phyloP scores from a whole-genome alignment of 2,329 filamentous ascomycete species.

The Xylaria sp. region DNA sequence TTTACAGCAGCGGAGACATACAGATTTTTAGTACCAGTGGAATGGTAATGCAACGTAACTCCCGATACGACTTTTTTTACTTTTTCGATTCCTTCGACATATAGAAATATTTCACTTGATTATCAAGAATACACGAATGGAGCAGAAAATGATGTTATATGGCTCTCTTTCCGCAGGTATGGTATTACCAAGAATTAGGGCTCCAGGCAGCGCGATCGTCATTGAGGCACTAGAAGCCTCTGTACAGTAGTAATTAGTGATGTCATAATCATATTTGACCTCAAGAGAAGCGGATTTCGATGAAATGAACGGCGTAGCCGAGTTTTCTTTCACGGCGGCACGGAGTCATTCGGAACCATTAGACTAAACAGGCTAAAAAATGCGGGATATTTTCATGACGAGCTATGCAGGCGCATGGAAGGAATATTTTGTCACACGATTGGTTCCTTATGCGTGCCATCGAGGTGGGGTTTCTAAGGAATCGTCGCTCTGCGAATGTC shows the following conservation, averaged over 20 bases:
- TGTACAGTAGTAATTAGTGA: conserved; percentile 1
- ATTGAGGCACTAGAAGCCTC: background rate
- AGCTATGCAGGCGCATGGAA: background rate
- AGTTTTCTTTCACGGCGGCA: background rate
- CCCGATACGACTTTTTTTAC: background rate
- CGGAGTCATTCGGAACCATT: background rate
- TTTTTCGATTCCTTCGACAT: background rate
- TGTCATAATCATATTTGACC: conserved; percentile 9
- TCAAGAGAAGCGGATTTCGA: background rate
- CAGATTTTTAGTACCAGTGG: background rate
- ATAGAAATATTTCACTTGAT: background rate
- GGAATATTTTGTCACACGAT: conserved; percentile 1
- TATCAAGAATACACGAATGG: background rate
- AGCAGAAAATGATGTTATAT: too few species aligned
- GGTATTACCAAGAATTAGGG: background rate
- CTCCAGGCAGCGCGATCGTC: background rate
- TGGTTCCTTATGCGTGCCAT: conserved; percentile 8
- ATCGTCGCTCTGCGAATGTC: conserved; percentile 20
- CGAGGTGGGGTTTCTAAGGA: conserved; percentile 5
- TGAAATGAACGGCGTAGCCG: background rate
- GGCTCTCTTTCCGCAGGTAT: background rate
- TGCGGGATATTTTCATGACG: background rate
- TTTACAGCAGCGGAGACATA: too few species aligned
- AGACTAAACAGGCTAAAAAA: background rate
- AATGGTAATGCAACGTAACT: background rate